Base-by-base conservation (phyloP, 805 yeast genomes). In the Wickerhamiella sorbophila region DNA sequence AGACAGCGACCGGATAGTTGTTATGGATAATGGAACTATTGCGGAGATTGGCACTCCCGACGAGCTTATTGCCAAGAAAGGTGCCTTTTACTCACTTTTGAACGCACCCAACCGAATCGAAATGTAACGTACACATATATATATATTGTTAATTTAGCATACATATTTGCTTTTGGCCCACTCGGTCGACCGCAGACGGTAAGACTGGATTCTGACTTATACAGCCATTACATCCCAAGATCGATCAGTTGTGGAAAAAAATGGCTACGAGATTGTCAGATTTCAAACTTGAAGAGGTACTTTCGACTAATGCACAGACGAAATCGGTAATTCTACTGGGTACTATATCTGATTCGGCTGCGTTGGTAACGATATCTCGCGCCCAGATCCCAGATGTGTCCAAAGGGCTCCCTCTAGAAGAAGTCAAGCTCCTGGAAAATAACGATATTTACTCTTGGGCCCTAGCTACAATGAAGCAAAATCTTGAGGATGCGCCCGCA, bases 401-500 rank as follows among this genome's bases (percentile, higher is more conserved):
- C 22, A 38, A 22, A 24, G 29, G 22, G 12, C 44, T 52, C 42
- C 44, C 51, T 41, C 24, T 52, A 14, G 37, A 41, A 3, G 50
- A 53, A 22, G 44, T 65, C 19, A 44, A 57, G 21, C 51, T 64
- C 20, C 66, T 77, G 16, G 77, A 82, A n/a, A 57, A 63, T 14
- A 91, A 88, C 57, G 96, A 85, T 52, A 76, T 87, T 1, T 88
- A 88, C 55, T 70, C 70, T 47, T 88, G 97, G 96, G 83, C 84
- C 12, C 58, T 72, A 36, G 72, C 73, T 1, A 58, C 70, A 1
- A 48, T 79, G 33, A 50, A 51, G 3, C 78, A 74, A 47, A 64
- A 69, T 38, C 26, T 54, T 19, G 64, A 62, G 0, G 48, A 51
- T 0, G 51, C 51, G 4, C 83, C 93, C 1, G 69, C 75, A 1